Base-by-base conservation (phyloP, 345 rosid species). In the Nephelium lappaceum region DNA sequence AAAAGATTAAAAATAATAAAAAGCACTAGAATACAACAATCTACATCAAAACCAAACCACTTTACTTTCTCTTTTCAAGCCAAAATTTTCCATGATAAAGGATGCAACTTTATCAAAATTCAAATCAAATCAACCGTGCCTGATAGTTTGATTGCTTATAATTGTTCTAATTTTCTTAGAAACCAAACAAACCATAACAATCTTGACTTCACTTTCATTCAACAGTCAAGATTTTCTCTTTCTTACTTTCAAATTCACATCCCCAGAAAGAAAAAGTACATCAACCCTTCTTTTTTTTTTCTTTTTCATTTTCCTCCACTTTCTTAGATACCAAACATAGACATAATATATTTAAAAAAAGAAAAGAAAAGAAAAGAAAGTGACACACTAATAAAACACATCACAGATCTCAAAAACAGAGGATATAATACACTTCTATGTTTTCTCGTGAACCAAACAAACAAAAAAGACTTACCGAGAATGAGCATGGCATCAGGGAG, bases 401-500 rank as follows among this genome's bases (percentile, higher is more conserved):
- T 64, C 19, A 15, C 75, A 36, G 64, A 55, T 72, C 65, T 72
- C 49, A 14, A 12, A 49, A 49, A 49, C 55, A 49, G n/a, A 53
- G 58, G 58, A 53, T 53, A 16, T n/a, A 5, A 31, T 31, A 31
- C 36, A 31, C 36, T 31, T 31, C 62, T 16, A 6, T 0, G 8
- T n/a, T 64, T 38, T 18, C 45, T 75, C 62, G 3, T 61, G 57
- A 71, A 21, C 77, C 47, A 53, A 55, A 9, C 25, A 51, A 0
- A 49, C 2, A 61, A 67, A 61, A 27, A 6, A 8, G n/a, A 47
- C 86, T 41, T 86, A 95, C 99, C 98, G 24, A 94, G 85, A 71
- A 95, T 95, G 70, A 95, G 95, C 98, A 95, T 90, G 77, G 99
- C 99, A 70, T 95, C 99, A 0, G 99, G 99, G 55, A 95, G 95